Base-by-base conservation (phyloP, 139 green algal species). In the Mychonastes homosphaera region DNA sequence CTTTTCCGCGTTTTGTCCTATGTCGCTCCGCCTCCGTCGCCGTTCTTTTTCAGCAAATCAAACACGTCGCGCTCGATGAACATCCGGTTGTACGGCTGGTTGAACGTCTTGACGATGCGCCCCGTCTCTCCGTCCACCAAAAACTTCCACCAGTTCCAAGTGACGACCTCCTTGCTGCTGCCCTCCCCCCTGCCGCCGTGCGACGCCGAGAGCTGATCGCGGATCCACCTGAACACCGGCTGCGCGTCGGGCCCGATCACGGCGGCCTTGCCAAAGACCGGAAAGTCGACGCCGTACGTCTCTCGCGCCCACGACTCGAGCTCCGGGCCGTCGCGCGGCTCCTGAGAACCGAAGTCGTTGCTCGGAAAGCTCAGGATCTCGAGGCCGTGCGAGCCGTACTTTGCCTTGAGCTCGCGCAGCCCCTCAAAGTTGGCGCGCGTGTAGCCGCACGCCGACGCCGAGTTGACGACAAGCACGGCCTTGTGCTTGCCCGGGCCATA, bases 131-230 rank as follows among this genome's bases (percentile, higher is more conserved):
- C n/a, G n/a, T n/a, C n/a, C n/a, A n/a, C n/a, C n/a, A n/a, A n/a
- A n/a, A 48, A 18, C 41, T 67, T 67, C 40, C 77, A 47, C 40
- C 86, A 89, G 67, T 91, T 91, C 84, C 84, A 91, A n/a, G n/a
- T n/a, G 6, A 49, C 56, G 16, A 87, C 48, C 21, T 87, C 81
- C 16, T 56, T 40, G 41, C 76, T 69, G 1, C 56, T 18, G 1
- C 53, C 58, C 8, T 51, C 19, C 15, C 64, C 80, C 5, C 63
- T 64, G 15, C 76, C 71, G 34, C 78, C 73, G 7, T 78, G 41
- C 1, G 36, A 50, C 21, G 43, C 64, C 3, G 82, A 76, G 27
- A 84, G 55, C 21, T 81, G 29, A 2, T 58, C 13, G 49, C 83
- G 84, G 24, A 94, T 70, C 56, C 75, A 91, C 23, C 64, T 63